These are phyloP conservation scores for Tanacetum coccineum DNA, from an alignment of 129 eudicot genomes.

Conservation along the genomic window DNA sequence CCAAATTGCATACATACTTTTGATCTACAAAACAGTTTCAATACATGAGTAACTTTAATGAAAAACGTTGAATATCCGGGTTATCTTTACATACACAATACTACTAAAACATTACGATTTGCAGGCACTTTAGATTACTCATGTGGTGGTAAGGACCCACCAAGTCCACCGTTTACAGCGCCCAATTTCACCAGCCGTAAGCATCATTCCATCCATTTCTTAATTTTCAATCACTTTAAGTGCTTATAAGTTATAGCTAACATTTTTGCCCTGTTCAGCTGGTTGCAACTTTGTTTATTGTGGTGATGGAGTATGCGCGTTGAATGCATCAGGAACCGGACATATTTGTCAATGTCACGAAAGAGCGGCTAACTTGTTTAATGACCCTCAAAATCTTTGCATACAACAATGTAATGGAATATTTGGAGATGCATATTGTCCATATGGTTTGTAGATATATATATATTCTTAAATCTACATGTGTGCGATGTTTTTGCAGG, in stretches of 20 bases:
- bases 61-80: no score
- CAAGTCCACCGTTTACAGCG: constrained; percentile 8
- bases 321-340: constrained; percentile 22
- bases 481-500: constrained; percentile 25
- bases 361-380: constrained; percentile 34
- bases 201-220: background rate
- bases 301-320: constrained; percentile 44
- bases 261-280: background rate
- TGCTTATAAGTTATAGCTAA: background rate
- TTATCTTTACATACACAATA: no score
- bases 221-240: background rate
- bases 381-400: constrained; percentile 30
- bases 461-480: background rate
- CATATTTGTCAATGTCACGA: constrained; percentile 41
- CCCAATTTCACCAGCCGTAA: constrained; percentile 40
- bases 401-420: constrained; percentile 34
- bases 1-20: no score
- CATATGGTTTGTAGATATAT: constrained; percentile 13
- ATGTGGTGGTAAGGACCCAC: constrained; percentile 40
- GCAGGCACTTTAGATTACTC: constrained; percentile 40
- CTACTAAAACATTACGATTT: background rate
- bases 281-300: constrained; percentile 51
- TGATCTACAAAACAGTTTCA: no score
- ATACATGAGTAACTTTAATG: no score
- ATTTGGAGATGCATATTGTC: background rate